phyloP scores from a whole-genome alignment of 257 asterid species.

The Solanum bulbocastanum region DNA sequence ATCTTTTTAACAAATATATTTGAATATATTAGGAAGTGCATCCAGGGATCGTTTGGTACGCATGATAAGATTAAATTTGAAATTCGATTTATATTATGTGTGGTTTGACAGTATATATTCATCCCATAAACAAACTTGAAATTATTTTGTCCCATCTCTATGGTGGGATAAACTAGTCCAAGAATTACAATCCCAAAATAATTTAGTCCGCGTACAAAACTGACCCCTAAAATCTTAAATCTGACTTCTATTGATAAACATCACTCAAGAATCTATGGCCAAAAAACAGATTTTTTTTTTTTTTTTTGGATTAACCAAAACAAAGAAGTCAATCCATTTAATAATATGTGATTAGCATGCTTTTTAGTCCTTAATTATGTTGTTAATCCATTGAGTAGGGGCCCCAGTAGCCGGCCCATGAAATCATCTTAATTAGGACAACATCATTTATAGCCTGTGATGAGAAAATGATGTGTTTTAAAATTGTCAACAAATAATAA shows the following conservation, averaged over 20 bases:
- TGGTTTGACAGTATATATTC: background rate
- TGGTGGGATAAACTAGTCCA: background rate
- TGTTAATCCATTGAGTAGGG: conserved; percentile 27
- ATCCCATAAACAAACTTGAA: background rate
- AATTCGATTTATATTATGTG: background rate
- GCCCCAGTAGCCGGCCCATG: conserved; percentile 69
- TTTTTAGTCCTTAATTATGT: conserved; percentile 14
- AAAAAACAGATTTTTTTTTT: background rate
- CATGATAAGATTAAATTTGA: background rate
- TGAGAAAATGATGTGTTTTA: conserved; percentile 34
- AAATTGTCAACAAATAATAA: background rate
- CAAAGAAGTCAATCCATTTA: background rate
- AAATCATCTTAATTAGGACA: conserved; percentile 47
- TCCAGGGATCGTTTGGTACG: background rate
- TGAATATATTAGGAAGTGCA: background rate
- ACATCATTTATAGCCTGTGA: conserved; percentile 14
- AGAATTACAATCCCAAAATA: background rate
- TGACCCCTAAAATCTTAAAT: background rate
- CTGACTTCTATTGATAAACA: background rate
- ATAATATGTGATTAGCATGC: background rate
- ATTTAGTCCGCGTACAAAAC: background rate
- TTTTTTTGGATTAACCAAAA: background rate
- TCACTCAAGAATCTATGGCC: background rate
- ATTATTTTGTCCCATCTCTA: background rate
- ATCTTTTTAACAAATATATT: background rate